Base-by-base conservation (phyloP, 1,284 basidiomycete species). In the Ustilago vetiveriae region DNA sequence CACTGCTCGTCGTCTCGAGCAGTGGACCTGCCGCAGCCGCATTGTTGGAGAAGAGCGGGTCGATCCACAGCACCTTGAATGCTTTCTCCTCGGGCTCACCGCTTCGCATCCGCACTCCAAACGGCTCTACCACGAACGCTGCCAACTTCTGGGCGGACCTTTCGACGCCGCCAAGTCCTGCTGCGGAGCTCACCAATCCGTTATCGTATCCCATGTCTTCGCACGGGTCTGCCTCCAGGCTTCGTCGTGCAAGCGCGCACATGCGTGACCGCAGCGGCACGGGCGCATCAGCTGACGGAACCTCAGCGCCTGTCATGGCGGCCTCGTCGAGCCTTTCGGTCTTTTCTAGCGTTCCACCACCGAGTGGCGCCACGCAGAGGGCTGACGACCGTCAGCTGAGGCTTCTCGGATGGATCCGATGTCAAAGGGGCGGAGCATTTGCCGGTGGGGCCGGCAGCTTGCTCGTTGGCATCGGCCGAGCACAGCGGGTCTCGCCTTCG, bases 151-250 rank as follows among this genome's bases (percentile, higher is more conserved):
- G 68, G 68, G 55, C 50, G 1, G 68, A 63, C 19, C 46, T 39
- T 23, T 71, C 68, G 37, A 50, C 63, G 17, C 68, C 68, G n/a
- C 63, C 68, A 3, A 71, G 63, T 26, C 68, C 68, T 6, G 45
- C 68, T 3, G 35, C 63, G 14, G 68, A 71, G 33, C 38, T 63
- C 5, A 42, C 50, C 30, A 63, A 63, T 30, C 58, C 63, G 4
- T 22, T 60, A 27, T 49, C 63, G 19, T 71, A 71, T 26, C 68
- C 68, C 3, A 67, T 71, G 57, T 71, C 68, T 10, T 71, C 63
- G 39, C 68, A 71, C 27, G 63, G 68, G 2, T 63, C 56, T 33
- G 58, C 58, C 3, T 63, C 63, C 19, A 38, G 63, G 35, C 33
- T 62, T 33, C 52, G 68, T 32, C 57, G 63, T 5, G 39, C 58